Evolutionary conservation across 371 early-diverging fungal species (phyloP).

Genomic region (Chytridiales sp.): DNA sequence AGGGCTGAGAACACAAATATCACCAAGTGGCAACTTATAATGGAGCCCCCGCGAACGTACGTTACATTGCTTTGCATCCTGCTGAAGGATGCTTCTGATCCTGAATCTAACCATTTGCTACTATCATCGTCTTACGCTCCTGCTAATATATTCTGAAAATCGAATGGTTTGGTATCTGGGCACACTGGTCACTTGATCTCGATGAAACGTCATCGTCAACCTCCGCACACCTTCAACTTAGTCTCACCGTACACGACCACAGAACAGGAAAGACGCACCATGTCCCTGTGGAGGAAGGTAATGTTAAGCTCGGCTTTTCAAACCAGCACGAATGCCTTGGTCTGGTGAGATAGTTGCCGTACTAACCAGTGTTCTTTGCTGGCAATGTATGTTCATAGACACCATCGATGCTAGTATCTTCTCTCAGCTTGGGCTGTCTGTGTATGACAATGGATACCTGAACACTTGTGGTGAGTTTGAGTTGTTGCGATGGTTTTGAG

Average conservation of each 20-base stretch:
- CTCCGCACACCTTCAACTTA: not conserved
- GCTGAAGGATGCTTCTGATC: too few relatives aligned
- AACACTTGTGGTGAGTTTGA: slow-evolving; percentile 34
- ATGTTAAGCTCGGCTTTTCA: not conserved
- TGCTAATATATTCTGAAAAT: too few relatives aligned
- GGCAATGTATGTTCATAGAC: slow-evolving; percentile 14
- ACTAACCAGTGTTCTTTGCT: not conserved
- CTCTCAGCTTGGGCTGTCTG: slow-evolving; percentile 36
- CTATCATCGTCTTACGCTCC: too few relatives aligned
- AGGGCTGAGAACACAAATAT: too few relatives aligned
- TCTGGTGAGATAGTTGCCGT: not conserved
- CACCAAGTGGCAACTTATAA: too few relatives aligned
- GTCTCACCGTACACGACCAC: slow-evolving; percentile 31
- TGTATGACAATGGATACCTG: slow-evolving; percentile 47
- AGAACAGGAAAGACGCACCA: slow-evolving; percentile 34
- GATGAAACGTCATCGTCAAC: too few relatives aligned
- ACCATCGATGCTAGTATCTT: slow-evolving; percentile 39
- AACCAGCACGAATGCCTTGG: not conserved
- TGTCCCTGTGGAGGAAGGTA: slow-evolving; percentile 30
- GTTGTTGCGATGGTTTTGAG: not conserved
- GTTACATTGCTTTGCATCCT: too few relatives aligned
- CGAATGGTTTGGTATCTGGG: too few relatives aligned
- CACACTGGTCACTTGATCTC: too few relatives aligned
- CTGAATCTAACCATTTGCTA: too few relatives aligned
- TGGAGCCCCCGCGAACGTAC: too few relatives aligned